Base-by-base conservation (phyloP, 2,329 filamentous ascomycete species). In the Neoscytalidium dimidiatum region DNA sequence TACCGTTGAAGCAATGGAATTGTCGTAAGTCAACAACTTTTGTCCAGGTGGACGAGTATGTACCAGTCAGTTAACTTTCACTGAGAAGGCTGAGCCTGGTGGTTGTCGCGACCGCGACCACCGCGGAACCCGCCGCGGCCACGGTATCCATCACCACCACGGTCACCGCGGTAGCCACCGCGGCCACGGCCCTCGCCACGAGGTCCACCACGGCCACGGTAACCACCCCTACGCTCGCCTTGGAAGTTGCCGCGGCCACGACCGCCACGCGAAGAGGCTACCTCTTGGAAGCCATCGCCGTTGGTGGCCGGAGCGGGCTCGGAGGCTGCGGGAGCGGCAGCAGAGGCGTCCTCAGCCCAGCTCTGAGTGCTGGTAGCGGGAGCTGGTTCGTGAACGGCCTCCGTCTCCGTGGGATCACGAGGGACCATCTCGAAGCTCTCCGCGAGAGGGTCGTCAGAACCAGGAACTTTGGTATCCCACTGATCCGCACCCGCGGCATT, bases 351-450 rank as follows among this genome's bases (percentile, higher is more conserved):
- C 72, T 96, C 92, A 28, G 92, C 92, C 92, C 92, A 96, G 71
- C 89, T 92, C 73, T 90, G 88, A 6, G 86, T 87, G 52, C 88
- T 85, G n/a, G 86, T 87, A 28, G 87, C 86, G 21, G 77, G 73
- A 14, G 78, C 77, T 21, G 75, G 68, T 52, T 83, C 79, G 46
- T 87, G 75, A 41, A 86, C 87, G 41, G 84, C 87, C 67, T 95
- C 91, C 4, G 90, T 89, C 82, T 96, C 92, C 60, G 86, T 80
- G 52, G 89, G 85, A 72, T 94, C 87, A 64, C 90, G 87, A 60
- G 92, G 87, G 49, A 92, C 83, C 75, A 92, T 87, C 66, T 96
- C 90, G 86, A 92, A 95, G 62, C 84, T 85, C 69, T 94, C 91
- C 29, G 83, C 81, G 46, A 83, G 74, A 26, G 83, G 80, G 64